Conservation (phyloP, 345 rosid species). For the Excoecaria cochinchinensis region DNA sequence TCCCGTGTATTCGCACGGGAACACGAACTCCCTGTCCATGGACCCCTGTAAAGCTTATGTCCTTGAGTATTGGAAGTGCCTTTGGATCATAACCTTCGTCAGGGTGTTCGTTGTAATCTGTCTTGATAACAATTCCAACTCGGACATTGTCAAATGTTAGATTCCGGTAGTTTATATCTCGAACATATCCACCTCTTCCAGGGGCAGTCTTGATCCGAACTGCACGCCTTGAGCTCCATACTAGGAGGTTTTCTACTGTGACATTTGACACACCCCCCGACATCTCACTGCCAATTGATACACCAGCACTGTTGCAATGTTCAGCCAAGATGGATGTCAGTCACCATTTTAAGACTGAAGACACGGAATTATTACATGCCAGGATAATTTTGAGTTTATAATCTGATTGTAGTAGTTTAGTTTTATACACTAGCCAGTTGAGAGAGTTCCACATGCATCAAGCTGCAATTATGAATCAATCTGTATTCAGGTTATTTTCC, state of each 20-base stretch:
- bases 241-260: slow-evolving; percentile 70
- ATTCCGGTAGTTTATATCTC: slow-evolving; percentile 61
- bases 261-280: slow-evolving; percentile 94
- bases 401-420: background rate
- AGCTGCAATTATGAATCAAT: background rate
- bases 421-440: background rate
- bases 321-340: slow-evolving; percentile 24
- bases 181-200: slow-evolving; percentile 90
- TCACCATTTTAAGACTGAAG: slow-evolving; percentile 4
- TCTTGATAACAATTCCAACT: slow-evolving; percentile 88
- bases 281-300: slow-evolving; percentile 99
- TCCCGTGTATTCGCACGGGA: slow-evolving; percentile 92
- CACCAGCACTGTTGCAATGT: slow-evolving; percentile 73
- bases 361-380: background rate
- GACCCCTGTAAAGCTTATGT: slow-evolving; percentile 73
- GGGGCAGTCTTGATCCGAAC: slow-evolving; percentile 95
- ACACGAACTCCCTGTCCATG: slow-evolving; percentile 94
- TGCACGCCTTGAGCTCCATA: slow-evolving; percentile 92
- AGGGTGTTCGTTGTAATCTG: slow-evolving; percentile 95
- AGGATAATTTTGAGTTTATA: background rate
- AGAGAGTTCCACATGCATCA: background rate
- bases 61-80: slow-evolving; percentile 61
- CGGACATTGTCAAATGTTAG: slow-evolving; percentile 77
- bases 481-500: background rate
- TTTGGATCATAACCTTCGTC: slow-evolving; percentile 73